Evolutionary conservation across 371 early-diverging fungal species (phyloP), one percentile per base, ranked within the genome.

Genomic region (Rhizopus delemar): DNA sequence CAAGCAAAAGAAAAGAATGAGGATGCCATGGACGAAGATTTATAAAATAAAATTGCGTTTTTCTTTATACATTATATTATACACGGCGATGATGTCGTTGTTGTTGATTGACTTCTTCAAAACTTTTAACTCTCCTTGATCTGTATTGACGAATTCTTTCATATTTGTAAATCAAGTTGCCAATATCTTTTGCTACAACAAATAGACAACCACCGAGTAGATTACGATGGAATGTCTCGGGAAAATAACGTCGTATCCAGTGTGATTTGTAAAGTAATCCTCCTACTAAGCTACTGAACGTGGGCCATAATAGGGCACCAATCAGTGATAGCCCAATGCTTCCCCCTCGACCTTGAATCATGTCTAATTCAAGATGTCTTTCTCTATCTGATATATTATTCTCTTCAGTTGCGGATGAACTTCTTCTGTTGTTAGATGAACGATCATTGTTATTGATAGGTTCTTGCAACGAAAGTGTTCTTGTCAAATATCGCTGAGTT

Each of bases 181-280:
- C 68, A 45, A 79, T 50, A 73, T 81, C 77, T 61, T 85, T 87
- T 28, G 70, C 64, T 0, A 87, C 70, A 2, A 87, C 75, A 70
- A 85, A 85, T 8, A 87, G 41, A 57, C 86, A 85, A 0, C 86
- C 87, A 41, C 87, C 85, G 3, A 84, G 50, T 5, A 84, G 53
- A 59, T 80, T 84, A 31, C 87, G 71, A 48, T 84, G 83, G 56
- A 85, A 83, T 33, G 80, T 76, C 15, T 82, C 81, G 0, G 84
- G 84, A 54, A 87, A 74, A 28, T 77, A 60, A 8, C 73, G 69
- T 56, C 74, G 59, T 7, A 85, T 60, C 57, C 73, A 75, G 34
- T 78, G 62, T 46, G 81, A 68, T 38, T 75, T 70, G 35, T 22
- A 2, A 31, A 22, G 16, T 51, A 62, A 73, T 66, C 69, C 66